Conservation (phyloP, 352 stramenopile genomes). For the Phytophthora tentaculata region DNA sequence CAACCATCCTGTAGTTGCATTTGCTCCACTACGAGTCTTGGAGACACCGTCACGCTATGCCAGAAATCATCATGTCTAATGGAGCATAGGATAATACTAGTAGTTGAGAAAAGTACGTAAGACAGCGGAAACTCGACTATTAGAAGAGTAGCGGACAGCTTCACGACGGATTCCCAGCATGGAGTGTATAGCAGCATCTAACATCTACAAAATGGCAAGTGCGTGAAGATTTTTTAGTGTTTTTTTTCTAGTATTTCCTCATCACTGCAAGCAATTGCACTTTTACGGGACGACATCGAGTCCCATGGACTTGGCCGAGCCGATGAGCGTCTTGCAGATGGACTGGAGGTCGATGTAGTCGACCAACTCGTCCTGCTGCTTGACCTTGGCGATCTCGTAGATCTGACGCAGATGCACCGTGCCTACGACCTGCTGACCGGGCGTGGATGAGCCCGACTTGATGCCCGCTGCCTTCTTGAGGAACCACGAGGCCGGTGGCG, state of each 20-base stretch:
- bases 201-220: slow-evolving; percentile 10
- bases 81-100: slow-evolving; percentile 18
- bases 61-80: slow-evolving; percentile 22
- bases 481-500: slow-evolving; percentile 94
- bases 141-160: background rate
- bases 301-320: slow-evolving; percentile 93
- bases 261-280: background rate
- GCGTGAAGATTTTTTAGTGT: slow-evolving; percentile 27
- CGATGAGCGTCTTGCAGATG: slow-evolving; percentile 94
- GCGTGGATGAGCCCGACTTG: slow-evolving; percentile 68
- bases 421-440: slow-evolving; percentile 80
- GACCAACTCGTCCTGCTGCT: slow-evolving; percentile 95
- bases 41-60: too few relatives aligned
- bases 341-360: slow-evolving; percentile 92
- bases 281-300: slow-evolving; percentile 84
- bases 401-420: slow-evolving; percentile 94
- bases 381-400: slow-evolving; percentile 99
- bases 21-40: slow-evolving; percentile 15
- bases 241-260: slow-evolving; percentile 6
- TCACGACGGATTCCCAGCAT: background rate
- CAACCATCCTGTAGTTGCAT: slow-evolving; percentile 36
- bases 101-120: too few relatives aligned
- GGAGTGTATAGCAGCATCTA: slow-evolving; percentile 1
- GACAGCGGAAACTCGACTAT: too few relatives aligned
- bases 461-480: slow-evolving; percentile 93